Evolutionary conservation across 2,329 filamentous ascomycete species (phyloP).

Genomic region (Venturia pyrina): DNA sequence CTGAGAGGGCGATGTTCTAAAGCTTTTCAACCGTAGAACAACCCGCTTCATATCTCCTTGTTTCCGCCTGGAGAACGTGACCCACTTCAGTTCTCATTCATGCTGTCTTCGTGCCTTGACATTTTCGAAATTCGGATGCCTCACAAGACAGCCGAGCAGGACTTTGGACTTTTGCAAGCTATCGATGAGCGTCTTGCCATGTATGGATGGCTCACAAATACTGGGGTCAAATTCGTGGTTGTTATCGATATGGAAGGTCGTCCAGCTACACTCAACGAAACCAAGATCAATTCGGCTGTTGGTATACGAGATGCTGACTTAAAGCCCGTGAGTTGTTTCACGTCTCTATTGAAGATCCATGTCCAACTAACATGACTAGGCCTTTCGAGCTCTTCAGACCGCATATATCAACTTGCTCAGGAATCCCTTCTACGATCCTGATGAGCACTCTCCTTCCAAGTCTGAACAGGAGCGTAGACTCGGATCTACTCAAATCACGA

Average conservation of each 20-base stretch:
- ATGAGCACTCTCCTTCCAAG: conserved; percentile 60
- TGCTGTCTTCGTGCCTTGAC: conserved; percentile 85
- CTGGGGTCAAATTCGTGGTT: conserved; percentile 80
- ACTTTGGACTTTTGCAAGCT: conserved; percentile 84
- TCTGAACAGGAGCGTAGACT: conserved; percentile 35
- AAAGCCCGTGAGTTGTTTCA: conserved; percentile 53
- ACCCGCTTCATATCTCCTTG: conserved; percentile 85
- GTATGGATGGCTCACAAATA: conserved; percentile 96
- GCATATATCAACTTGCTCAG: conserved; percentile 82
- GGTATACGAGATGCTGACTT: conserved; percentile 79
- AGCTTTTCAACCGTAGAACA: conserved; percentile 54
- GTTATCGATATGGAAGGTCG: conserved; percentile 84
- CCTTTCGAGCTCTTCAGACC: conserved; percentile 85
- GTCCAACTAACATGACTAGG: conserved; percentile 31
- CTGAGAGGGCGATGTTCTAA: background rate
- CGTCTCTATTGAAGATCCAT: background rate
- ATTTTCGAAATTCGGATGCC: conserved; percentile 81
- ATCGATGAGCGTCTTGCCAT: conserved; percentile 86
- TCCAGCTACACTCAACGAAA: conserved; percentile 25
- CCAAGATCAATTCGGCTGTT: conserved; percentile 36
- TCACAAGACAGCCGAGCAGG: conserved; percentile 63
- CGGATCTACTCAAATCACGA: conserved; percentile 60
- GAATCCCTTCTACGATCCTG: conserved; percentile 90
- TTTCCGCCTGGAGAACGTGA: conserved; percentile 69
- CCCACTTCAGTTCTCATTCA: conserved; percentile 80